Percentiles rank a stretch among this genome's conserved stretches.
These are phyloP conservation scores for Gossypium mustelinum DNA, from an alignment of 345 rosid genomes.

Conservation along the genomic window DNA sequence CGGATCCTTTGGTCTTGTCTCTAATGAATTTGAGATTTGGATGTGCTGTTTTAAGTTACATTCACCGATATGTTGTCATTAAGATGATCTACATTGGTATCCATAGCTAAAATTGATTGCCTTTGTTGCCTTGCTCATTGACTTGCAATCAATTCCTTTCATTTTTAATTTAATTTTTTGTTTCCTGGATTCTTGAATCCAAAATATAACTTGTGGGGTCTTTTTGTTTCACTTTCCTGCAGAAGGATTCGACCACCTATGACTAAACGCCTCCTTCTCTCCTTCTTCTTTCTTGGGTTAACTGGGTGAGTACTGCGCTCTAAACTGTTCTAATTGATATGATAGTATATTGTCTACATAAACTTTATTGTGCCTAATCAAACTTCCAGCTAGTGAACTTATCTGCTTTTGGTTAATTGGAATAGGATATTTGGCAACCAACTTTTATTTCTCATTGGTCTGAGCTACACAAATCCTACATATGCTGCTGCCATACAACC, in stretches of 20 bases:
- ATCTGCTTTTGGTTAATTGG: conserved; percentile 17
- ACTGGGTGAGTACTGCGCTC: conserved; percentile 55
- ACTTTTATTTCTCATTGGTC: conserved; percentile 90
- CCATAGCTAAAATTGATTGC: not conserved
- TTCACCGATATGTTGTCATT: not conserved
- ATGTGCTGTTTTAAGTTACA: not conserved
- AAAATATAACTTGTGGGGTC: conserved; percentile 12
- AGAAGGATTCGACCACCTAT: conserved; percentile 77
- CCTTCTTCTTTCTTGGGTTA: conserved; percentile 87
- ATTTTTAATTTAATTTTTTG: not conserved
- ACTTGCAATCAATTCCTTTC: not conserved
- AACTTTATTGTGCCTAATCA: conserved; percentile 1
- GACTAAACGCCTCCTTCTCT: conserved; percentile 58
- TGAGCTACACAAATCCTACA: conserved; percentile 93
- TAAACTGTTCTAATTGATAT: conserved; percentile 1
- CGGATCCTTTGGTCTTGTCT: not conserved
- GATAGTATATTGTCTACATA: conserved; percentile 14
- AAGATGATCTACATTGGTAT: conserved; percentile 1
- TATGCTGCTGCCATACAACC: conserved; percentile 99
- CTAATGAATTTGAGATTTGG: not conserved
- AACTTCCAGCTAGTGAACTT: conserved; percentile 13
- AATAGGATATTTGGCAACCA: conserved; percentile 97
- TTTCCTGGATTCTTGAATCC: not conserved
- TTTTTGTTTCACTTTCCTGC: conserved; percentile 30
- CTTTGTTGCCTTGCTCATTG: not conserved